These are phyloP conservation scores for Casuarina cunninghamiana DNA, from an alignment of 306 rosid species.

Conservation along the genomic window DNA sequence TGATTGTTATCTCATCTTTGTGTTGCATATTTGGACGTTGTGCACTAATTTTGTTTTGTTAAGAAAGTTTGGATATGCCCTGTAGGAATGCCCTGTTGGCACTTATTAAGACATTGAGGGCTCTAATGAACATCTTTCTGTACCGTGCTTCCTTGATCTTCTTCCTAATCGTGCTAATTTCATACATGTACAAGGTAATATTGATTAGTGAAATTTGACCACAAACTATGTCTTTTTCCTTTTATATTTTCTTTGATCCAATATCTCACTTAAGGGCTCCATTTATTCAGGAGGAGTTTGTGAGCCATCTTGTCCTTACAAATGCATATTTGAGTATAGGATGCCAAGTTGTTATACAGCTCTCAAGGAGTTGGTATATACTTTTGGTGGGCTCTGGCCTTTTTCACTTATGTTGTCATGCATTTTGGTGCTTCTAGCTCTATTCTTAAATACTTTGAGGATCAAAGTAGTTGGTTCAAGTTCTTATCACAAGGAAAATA, in stretches of 20 bases:
- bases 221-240: no score
- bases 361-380: conserved; percentile 87
- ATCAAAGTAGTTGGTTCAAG: conserved; percentile 75
- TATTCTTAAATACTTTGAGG: conserved; percentile 70
- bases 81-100: conserved; percentile 95
- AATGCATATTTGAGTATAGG: conserved; percentile 86
- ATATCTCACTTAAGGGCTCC: no score
- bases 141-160: conserved; percentile 85
- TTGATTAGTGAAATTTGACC: no score
- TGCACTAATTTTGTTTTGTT: neutral
- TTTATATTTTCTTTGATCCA: no score
- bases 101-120: conserved; percentile 85
- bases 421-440: conserved; percentile 66
- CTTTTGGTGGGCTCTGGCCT: conserved; percentile 92
- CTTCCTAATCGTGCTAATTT: conserved; percentile 88
- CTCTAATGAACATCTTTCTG: conserved; percentile 74
- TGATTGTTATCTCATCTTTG: no score
- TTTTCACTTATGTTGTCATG: conserved; percentile 71
- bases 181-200: no score
- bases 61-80: conserved; percentile 18
- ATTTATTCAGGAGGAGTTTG: conserved; percentile 71
- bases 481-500: conserved; percentile 59
- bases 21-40: neutral
- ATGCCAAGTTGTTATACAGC: conserved; percentile 96
- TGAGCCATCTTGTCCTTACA: conserved; percentile 67